phyloP scores from a whole-genome alignment of 306 rosid species.

The Casuarina equisetifolia region DNA sequence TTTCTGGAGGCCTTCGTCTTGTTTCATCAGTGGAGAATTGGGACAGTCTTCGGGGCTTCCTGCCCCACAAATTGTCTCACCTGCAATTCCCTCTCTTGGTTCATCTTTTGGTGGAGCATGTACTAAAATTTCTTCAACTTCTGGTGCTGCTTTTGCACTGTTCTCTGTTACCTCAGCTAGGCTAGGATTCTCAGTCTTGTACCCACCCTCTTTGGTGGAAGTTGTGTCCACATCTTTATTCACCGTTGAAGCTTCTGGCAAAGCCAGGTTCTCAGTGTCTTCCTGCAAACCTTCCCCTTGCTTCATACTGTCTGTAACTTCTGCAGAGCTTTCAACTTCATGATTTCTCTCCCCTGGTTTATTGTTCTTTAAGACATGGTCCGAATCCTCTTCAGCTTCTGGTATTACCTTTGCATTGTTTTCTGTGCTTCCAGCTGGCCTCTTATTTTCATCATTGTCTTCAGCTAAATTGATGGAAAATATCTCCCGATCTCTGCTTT shows the following conservation, averaged over 20 bases:
- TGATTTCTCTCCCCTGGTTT: conserved; percentile 16
- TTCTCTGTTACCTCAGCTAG: conserved; percentile 10
- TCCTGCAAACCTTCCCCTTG: conserved; percentile 18
- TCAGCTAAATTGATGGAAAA: neutral
- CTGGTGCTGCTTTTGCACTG: conserved; percentile 2
- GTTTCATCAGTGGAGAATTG: conserved; percentile 15
- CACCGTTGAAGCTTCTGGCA: conserved; percentile 19
- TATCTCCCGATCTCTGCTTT: neutral
- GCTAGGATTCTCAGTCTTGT: conserved; percentile 1
- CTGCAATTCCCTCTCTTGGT: neutral
- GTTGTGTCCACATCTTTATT: conserved; percentile 11
- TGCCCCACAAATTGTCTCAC: conserved; percentile 12
- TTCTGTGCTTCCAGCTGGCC: neutral
- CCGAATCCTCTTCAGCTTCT: conserved; percentile 1
- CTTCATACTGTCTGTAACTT: conserved; percentile 11
- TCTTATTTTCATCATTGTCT: neutral
- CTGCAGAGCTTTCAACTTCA: conserved; percentile 10
- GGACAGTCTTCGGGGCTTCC: conserved; percentile 8
- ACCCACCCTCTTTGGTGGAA: conserved; percentile 14
- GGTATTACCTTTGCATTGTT: neutral
- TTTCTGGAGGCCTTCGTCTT: conserved; percentile 13
- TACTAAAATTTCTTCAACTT: conserved; percentile 15
- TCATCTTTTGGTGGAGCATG: conserved; percentile 6
- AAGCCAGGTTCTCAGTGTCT: conserved; percentile 10
- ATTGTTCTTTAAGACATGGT: neutral